Percentiles rank a stretch among this genome's conserved stretches.
phyloP scores from a whole-genome alignment of 176 grass and related monocot species.

The Musa troglodytarum region DNA sequence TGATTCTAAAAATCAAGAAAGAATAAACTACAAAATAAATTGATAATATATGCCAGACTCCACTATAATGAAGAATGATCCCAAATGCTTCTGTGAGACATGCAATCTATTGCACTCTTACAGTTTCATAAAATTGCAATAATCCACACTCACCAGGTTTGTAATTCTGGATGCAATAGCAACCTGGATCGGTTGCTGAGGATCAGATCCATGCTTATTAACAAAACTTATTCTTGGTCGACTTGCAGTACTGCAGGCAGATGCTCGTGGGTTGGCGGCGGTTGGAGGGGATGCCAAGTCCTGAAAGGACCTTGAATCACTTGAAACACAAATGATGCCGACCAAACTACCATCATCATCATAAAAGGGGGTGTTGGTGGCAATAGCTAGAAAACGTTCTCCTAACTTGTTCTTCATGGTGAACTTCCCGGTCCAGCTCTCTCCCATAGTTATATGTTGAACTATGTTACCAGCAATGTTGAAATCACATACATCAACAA shows the following conservation, averaged over 20 bases:
- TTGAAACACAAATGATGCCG: slow-evolving; percentile 81
- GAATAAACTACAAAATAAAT: slow-evolving; percentile 31
- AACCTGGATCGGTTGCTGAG: slow-evolving; percentile 51
- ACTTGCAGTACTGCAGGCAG: slow-evolving; percentile 30
- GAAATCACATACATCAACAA: slow-evolving; percentile 47
- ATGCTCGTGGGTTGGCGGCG: slow-evolving; percentile 34
- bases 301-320: slow-evolving; percentile 53
- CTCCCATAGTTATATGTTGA: slow-evolving; percentile 42
- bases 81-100: neutral
- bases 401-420: slow-evolving; percentile 68
- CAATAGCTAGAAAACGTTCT: slow-evolving; percentile 58
- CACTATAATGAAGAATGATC: neutral
- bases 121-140: slow-evolving; percentile 15
- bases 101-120: slow-evolving; percentile 5
- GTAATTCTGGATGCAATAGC: slow-evolving; percentile 81
- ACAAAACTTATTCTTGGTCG: slow-evolving; percentile 36
- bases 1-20: slow-evolving; percentile 63
- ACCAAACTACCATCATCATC: slow-evolving; percentile 77
- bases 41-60: slow-evolving; percentile 1
- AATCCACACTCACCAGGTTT: slow-evolving; percentile 61
- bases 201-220: slow-evolving; percentile 43
- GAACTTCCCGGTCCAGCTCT: slow-evolving; percentile 89
- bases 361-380: slow-evolving; percentile 79
- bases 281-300: slow-evolving; percentile 44
- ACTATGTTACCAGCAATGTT: slow-evolving; percentile 52